Base-by-base conservation (phyloP, 768 basidiomycete genomes). In the Tremella yokohamensis region DNA sequence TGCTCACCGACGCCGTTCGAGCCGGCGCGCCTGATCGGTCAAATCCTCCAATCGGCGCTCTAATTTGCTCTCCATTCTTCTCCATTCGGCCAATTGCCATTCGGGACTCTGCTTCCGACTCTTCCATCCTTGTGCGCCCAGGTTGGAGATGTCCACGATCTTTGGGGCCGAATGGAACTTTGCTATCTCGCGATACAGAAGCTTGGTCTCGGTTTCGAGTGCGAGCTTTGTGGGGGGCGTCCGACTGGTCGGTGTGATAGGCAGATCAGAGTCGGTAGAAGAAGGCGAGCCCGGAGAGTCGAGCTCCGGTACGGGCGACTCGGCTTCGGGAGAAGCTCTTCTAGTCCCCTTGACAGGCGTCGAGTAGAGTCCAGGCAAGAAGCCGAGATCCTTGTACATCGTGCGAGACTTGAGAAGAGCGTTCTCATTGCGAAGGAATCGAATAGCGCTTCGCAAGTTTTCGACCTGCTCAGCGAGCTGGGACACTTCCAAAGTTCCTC, bases 381-480 rank as follows among this genome's bases (percentile, higher is more conserved):
- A 70, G 62, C 87, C 84, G 55, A 98, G 85, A 65, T 90, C 88
- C 52, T 83, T 82, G 58, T 97, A 84, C 0, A 98, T 82, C 67
- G 93, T 90, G 75, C 90, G 89, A 1, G 91, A 90, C 72, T 88
- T 92, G 78, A 98, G 85, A 72, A 89, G 91, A 1, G 89, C 83
- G 73, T 98, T 98, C 77, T 98, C 93, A 37, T 82, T 85, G 20
- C 93, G 85, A n/a, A 99, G 81, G 84, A 88, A 97, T 18, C 90
- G 85, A 25, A 98, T 84, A 0, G 93, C 89, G 4, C 87, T 86
- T 40, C 90, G 87, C n/a, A 97, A 82, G 13, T 87, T 88, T 47
- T 94, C 89, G 70, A 97, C 85, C 87, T 91, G 65, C 74, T 97
- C 90, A 40, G 90, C 76, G 11, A 96, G 82, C 74, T 92, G 85